phyloP scores from a whole-genome alignment of 257 asterid species.

The Fraxinus cuspidata region DNA sequence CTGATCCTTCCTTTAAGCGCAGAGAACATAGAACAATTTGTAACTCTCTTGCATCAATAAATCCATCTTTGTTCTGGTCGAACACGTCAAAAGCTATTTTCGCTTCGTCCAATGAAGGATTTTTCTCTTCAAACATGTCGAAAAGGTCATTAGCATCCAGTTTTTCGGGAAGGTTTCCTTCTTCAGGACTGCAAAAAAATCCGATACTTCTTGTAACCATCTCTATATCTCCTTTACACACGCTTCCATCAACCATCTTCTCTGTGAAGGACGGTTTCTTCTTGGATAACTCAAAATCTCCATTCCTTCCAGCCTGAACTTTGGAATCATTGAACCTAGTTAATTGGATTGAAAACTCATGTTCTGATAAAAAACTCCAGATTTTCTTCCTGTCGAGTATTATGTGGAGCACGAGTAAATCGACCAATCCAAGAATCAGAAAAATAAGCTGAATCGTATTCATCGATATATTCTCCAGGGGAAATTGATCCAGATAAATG shows the following conservation, averaged over 20 bases:
- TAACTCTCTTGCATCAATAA: slow-evolving; percentile 70
- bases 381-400: slow-evolving; percentile 34
- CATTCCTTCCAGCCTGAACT: background rate
- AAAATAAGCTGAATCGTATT: slow-evolving; percentile 30
- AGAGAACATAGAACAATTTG: slow-evolving; percentile 53
- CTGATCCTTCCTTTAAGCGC: slow-evolving; percentile 58
- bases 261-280: background rate
- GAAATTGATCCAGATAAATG: slow-evolving; percentile 32
- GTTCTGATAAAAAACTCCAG: slow-evolving; percentile 24
- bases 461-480: slow-evolving; percentile 29
- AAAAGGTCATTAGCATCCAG: slow-evolving; percentile 33
- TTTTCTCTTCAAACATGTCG: slow-evolving; percentile 51
- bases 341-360: slow-evolving; percentile 15
- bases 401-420: slow-evolving; percentile 32
- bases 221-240: slow-evolving; percentile 50
- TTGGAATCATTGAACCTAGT: background rate
- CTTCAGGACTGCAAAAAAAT: slow-evolving; percentile 23
- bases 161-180: slow-evolving; percentile 29
- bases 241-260: slow-evolving; percentile 23
- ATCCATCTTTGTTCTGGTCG: slow-evolving; percentile 72
- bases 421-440: slow-evolving; percentile 35
- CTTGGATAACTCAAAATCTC: background rate
- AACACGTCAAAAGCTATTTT: slow-evolving; percentile 67
- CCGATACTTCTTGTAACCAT: slow-evolving; percentile 55
- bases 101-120: slow-evolving; percentile 48